Percentiles rank a stretch among this genome's conserved stretches.
Evolutionary conservation across 108 stramenopile genomes (phyloP).

Genomic region (Skeletonema costatum): DNA sequence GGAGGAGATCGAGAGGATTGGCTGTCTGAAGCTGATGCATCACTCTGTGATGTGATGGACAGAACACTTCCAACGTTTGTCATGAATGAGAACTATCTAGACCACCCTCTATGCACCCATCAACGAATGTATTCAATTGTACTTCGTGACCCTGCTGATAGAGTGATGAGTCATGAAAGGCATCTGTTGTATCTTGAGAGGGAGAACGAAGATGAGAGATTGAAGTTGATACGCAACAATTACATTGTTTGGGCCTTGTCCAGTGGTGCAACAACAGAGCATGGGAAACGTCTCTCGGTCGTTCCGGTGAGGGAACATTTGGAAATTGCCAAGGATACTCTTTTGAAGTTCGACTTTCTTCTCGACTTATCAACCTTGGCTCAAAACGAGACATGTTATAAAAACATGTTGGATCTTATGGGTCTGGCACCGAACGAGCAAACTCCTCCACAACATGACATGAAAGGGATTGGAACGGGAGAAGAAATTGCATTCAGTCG

Average conservation of each 20-base stretch:
- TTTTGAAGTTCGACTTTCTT: conserved; percentile 17
- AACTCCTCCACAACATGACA: background rate
- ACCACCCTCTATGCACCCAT: conserved; percentile 14
- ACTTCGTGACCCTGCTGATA: conserved; percentile 16
- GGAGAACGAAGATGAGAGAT: background rate
- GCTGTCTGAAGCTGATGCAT: background rate
- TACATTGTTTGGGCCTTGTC: conserved; percentile 30
- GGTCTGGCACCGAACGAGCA: conserved; percentile 11
- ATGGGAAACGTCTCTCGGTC: background rate
- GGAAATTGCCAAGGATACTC: conserved; percentile 15
- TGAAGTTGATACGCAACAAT: background rate
- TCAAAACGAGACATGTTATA: too few relatives aligned
- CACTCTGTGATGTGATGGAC: background rate
- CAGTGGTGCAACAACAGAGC: background rate
- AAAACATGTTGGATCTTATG: conserved; percentile 5
- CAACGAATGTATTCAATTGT: conserved; percentile 11
- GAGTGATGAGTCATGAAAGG: conserved; percentile 19
- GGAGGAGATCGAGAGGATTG: background rate
- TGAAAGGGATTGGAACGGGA: background rate
- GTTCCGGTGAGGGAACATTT: background rate
- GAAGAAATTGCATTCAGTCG: background rate
- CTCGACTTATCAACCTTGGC: too few relatives aligned
- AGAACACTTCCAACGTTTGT: conserved; percentile 11
- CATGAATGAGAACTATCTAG: conserved; percentile 36
- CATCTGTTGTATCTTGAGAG: background rate